Conservation (phyloP, 169 alveolate species). For the Cryptosporidium canis region DNA sequence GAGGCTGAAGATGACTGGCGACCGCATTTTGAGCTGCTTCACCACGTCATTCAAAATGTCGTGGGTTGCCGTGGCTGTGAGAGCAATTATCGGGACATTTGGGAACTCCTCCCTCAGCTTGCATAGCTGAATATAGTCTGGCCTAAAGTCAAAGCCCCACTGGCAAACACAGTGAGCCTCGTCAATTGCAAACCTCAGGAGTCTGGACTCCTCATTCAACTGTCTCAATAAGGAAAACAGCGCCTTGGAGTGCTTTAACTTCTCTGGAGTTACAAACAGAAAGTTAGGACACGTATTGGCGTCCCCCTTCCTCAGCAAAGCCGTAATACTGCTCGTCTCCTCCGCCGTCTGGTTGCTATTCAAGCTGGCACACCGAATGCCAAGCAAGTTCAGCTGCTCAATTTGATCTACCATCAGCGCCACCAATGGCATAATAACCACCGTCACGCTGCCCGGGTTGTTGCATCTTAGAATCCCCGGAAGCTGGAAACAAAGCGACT, state of each 20-base stretch:
- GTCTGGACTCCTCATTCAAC: slow-evolving; percentile 81
- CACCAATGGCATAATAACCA: slow-evolving; percentile 92
- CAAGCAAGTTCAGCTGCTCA: slow-evolving; percentile 82
- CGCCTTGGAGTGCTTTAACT: slow-evolving; percentile 84
- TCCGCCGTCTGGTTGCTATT: slow-evolving; percentile 75
- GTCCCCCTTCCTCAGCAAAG: background rate
- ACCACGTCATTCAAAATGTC: slow-evolving; percentile 84
- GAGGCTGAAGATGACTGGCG: slow-evolving; percentile 82
- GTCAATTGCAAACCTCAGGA: slow-evolving; percentile 95
- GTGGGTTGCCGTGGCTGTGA: slow-evolving; percentile 99
- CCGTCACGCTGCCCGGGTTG: slow-evolving; percentile 84
- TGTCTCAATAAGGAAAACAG: slow-evolving; percentile 81
- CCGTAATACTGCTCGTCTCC: slow-evolving; percentile 8
- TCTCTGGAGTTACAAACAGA: slow-evolving; percentile 94
- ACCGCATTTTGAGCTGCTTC: slow-evolving; percentile 81
- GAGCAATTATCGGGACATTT: slow-evolving; percentile 92
- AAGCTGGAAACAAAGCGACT: slow-evolving; percentile 93
- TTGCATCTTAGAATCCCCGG: slow-evolving; percentile 87
- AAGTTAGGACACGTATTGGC: slow-evolving; percentile 71
- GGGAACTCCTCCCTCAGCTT: slow-evolving; percentile 88
- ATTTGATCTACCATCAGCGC: slow-evolving; percentile 93
- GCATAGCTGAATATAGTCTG: slow-evolving; percentile 90
- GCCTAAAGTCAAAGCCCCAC: slow-evolving; percentile 99
- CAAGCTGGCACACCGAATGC: slow-evolving; percentile 76
- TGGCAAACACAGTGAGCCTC: slow-evolving; percentile 99